Evolutionary conservation across 768 basidiomycete genomes (phyloP), one percentile per base, ranked within the genome.

Genomic region (Hypholoma fasciculare): DNA sequence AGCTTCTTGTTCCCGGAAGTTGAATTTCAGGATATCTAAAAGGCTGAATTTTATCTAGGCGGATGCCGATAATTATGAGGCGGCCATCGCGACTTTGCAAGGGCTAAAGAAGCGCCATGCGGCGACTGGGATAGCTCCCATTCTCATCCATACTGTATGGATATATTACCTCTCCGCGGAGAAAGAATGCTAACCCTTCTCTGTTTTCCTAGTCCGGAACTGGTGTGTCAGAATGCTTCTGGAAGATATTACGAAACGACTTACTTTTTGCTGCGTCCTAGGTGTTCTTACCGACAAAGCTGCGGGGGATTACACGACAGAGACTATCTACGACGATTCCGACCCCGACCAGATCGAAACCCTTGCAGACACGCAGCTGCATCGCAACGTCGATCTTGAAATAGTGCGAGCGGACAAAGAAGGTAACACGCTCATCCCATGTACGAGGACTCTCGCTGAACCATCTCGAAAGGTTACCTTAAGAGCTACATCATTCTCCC

Each of bases 141-240:
- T 76, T 58, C 69, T 82, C 8, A 84, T 88, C 17, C 82, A 88
- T 58, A 85, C 84, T 0, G 85, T 84, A 59, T 61, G 83, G 70
- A 2, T 14, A 19, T 19, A 34, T 4, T 30, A 26, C 12, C 46
- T 37, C 23, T 4, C 4, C 17, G 30, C 16, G 9, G 16, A 26
- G 3, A 37, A 23, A 26, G 30, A 27, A 49, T 8, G 3, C 19
- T 34, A 38, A 17, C 36, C 8, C 44, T 11, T 49, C 9, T 56
- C 14, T 37, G 23, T 54, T 3, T 27, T 17, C 8, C 46, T 40
- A 50, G 40, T 53, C 52, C 40, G 54, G 58, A 9, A 58, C 42
- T 50, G 82, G 80, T 82, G 76, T 40, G 80, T 77, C n/a, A 23
- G 7, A 39, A 34, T 34, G 6, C 6, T 34, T 7, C 4, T 76